Evolutionary conservation across 345 rosid genomes (phyloP).

Genomic region (Isatis tinctoria): DNA sequence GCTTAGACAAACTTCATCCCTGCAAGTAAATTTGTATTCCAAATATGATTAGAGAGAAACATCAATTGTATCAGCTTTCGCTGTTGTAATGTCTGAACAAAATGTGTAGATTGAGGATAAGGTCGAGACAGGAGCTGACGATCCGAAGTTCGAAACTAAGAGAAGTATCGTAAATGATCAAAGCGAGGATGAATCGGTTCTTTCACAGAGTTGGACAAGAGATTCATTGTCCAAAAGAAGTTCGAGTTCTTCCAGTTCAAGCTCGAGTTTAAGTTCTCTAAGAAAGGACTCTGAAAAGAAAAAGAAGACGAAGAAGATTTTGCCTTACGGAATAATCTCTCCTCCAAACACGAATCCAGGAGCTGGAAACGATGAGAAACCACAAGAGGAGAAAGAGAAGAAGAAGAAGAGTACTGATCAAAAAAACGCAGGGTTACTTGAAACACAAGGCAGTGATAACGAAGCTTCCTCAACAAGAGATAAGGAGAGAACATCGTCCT

Average conservation of each 20-base stretch:
- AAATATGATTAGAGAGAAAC: background rate
- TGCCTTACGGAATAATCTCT: slow-evolving; percentile 37
- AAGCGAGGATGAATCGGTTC: slow-evolving; percentile 43
- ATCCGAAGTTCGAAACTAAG: slow-evolving; percentile 14
- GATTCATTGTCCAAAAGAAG: slow-evolving; percentile 28
- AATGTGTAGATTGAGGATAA: slow-evolving; percentile 23
- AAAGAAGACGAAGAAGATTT: slow-evolving; percentile 27
- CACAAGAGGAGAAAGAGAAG: slow-evolving; percentile 5
- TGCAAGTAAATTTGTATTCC: background rate
- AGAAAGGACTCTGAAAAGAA: slow-evolving; percentile 33
- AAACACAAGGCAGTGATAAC: slow-evolving; percentile 5
- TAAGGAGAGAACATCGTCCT: slow-evolving; percentile 12
- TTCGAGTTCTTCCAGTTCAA: slow-evolving; percentile 46
- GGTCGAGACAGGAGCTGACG: slow-evolving; percentile 21
- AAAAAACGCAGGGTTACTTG: slow-evolving; percentile 37
- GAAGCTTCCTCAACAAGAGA: slow-evolving; percentile 13
- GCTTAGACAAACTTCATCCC: slow-evolving; percentile 33
- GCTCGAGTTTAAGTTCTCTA: slow-evolving; percentile 29
- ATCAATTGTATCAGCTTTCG: slow-evolving; percentile 23
- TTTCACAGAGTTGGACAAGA: slow-evolving; percentile 25
- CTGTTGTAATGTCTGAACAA: background rate
- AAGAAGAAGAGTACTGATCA: background rate
- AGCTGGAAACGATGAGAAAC: slow-evolving; percentile 24
- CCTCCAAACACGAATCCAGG: slow-evolving; percentile 48
- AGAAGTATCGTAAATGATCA: slow-evolving; percentile 2